Conservation (phyloP, 129 eudicot species). For the Ambrosia trifida region DNA sequence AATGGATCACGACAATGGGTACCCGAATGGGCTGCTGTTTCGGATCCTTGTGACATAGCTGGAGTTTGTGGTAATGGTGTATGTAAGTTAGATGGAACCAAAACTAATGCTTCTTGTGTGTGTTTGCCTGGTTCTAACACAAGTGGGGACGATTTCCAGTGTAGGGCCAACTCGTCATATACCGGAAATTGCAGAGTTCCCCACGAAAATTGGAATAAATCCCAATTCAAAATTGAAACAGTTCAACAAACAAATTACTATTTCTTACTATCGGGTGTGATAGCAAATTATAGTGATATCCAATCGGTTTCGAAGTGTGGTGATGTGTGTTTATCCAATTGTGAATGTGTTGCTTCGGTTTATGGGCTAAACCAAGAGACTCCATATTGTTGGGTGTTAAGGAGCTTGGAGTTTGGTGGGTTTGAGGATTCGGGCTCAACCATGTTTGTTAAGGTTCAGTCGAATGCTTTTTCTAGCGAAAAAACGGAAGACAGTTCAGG, state of each 20-base stretch:
- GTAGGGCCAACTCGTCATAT: slow-evolving; percentile 49
- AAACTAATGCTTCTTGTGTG: slow-evolving; percentile 66
- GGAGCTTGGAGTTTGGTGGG: slow-evolving; percentile 82
- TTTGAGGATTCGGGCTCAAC: slow-evolving; percentile 84
- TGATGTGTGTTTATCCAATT: slow-evolving; percentile 73
- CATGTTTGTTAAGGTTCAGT: slow-evolving; percentile 75
- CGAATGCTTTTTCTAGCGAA: slow-evolving; percentile 37
- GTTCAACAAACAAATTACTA: slow-evolving; percentile 76
- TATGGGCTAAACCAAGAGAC: slow-evolving; percentile 82
- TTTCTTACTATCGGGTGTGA: slow-evolving; percentile 62
- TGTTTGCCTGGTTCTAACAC: slow-evolving; percentile 60
- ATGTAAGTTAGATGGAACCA: slow-evolving; percentile 61
- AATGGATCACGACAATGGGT: slow-evolving; percentile 92
- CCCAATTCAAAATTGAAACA: slow-evolving; percentile 44
- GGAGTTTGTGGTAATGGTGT: slow-evolving; percentile 90
- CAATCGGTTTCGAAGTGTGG: slow-evolving; percentile 75
- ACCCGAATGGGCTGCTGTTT: slow-evolving; percentile 95
- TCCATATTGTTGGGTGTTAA: slow-evolving; percentile 87
- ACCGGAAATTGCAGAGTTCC: slow-evolving; percentile 57
- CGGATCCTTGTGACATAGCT: slow-evolving; percentile 88
- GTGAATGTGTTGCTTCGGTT: slow-evolving; percentile 91
- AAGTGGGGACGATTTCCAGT: slow-evolving; percentile 36
- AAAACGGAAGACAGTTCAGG: slow-evolving; percentile 32
- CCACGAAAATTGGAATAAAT: slow-evolving; percentile 34
- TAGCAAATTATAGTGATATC: slow-evolving; percentile 65